Evolutionary conservation across 2,329 filamentous ascomycete species (phyloP), one percentile per base, ranked within the genome.

Genomic region (Aspergillus novofumigatus): DNA sequence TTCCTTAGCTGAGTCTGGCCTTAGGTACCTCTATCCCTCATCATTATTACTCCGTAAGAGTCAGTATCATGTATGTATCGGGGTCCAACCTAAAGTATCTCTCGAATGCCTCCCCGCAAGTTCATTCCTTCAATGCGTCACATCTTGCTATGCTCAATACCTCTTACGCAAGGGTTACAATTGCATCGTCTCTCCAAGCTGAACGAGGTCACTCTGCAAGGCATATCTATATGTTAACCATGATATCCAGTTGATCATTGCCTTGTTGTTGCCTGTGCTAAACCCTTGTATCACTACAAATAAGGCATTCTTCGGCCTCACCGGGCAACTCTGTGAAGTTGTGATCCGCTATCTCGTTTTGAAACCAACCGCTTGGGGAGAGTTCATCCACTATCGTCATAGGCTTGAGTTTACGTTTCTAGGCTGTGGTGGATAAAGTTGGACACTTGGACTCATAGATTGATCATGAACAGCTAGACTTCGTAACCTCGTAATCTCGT

Each of bases 61-160:
- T 11, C 28, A 10, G 28, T 44, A n/a, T 4, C 9, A 20, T n/a
- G 41, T 44, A 44, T 44, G n/a, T n/a, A n/a, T 7, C 4, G 7
- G 38, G 20, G n/a, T 44, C 3, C 17, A 20, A 44, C 20, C 41
- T 11, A 21, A 10, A 3, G 10, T 10, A 11, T 8, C 10, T 3
- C 32, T 44, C 41, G 8, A 21, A 7, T 21, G n/a, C 17, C 20
- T 44, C 62, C 59, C 62, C 62, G 62, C 62, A 65, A 62, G 62
- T 65, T 65, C 62, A 64, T 62, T 62, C 62, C 63, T 64, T 54
- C 61, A 62, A 60, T 62, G 62, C 62, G 59, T 65, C 60, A 65
- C 59, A 23, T 45, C 10, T 45, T 23, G 8, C 42, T 10, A 21
- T 23, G n/a, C 42, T 45, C 42, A 58, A 57, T 53, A 49, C 52